Percentiles rank a stretch among this genome's conserved stretches.
Conservation (phyloP, 805 yeast species). For the Kazachstania psychrophila region DNA sequence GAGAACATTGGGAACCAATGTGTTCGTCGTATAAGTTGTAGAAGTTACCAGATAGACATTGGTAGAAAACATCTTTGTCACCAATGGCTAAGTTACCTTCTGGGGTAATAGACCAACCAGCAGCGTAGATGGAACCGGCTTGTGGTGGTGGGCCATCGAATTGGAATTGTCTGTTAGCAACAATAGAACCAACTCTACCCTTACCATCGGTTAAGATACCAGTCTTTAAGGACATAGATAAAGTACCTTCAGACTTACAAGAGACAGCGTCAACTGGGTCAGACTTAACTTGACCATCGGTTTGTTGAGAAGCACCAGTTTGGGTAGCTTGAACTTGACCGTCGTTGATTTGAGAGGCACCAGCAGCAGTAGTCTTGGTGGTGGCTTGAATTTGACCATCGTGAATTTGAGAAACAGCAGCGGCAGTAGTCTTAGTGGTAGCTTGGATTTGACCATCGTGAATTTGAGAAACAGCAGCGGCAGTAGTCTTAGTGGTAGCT, state of each 20-base stretch:
- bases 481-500: slow-evolving; percentile 2
- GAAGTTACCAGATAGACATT: slow-evolving; percentile 65
- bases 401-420: slow-evolving; percentile 37
- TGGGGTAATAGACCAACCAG: slow-evolving; percentile 51
- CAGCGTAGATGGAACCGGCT: slow-evolving; percentile 65
- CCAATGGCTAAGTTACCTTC: slow-evolving; percentile 60
- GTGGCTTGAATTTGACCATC: slow-evolving; percentile 46
- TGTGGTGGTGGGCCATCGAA: slow-evolving; percentile 84
- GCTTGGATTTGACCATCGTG: slow-evolving; percentile 15
- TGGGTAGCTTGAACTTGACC: slow-evolving; percentile 33
- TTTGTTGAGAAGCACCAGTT: slow-evolving; percentile 21
- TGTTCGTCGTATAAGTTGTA: slow-evolving; percentile 65
- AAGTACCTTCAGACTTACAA: slow-evolving; percentile 41
- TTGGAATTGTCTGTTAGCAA: slow-evolving; percentile 78
- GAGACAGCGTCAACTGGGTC: slow-evolving; percentile 33
- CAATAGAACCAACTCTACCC: slow-evolving; percentile 72
- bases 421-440: slow-evolving; percentile 16
- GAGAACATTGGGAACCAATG: slow-evolving; percentile 46
- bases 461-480: slow-evolving; percentile 6
- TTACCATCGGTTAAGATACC: slow-evolving; percentile 48
- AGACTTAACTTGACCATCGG: slow-evolving; percentile 2
- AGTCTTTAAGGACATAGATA: slow-evolving; percentile 45
- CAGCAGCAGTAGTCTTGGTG: slow-evolving; percentile 25
- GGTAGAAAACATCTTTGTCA: slow-evolving; percentile 52
- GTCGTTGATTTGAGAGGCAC: slow-evolving; percentile 34